A percentile compares a stretch with the other conserved stretches of the same genome.
phyloP scores from a whole-genome alignment of 352 stramenopile species.

The Globisporangium cystogenes region DNA sequence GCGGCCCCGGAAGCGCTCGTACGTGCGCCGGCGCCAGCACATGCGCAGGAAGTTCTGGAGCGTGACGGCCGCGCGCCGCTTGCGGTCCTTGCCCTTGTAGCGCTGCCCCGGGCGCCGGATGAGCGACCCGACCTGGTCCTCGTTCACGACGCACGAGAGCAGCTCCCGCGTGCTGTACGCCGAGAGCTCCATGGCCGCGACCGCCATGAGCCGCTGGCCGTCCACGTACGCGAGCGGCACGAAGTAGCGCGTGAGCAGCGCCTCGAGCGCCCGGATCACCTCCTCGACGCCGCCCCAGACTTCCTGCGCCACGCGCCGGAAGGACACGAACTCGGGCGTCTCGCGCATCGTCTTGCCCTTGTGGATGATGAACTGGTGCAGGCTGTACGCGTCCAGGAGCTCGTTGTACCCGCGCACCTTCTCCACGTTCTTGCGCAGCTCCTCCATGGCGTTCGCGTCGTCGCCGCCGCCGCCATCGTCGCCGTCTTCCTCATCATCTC shows the following conservation, averaged over 20 bases:
- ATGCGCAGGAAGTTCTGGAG: conserved; percentile 76
- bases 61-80: conserved; percentile 50
- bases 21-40: conserved; percentile 37
- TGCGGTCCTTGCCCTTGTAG: conserved; percentile 71
- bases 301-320: conserved; percentile 70
- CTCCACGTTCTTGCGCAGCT: conserved; percentile 64
- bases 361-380: conserved; percentile 89
- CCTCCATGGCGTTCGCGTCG: conserved; percentile 43
- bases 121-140: conserved; percentile 75
- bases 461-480: conserved; percentile 19
- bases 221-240: conserved; percentile 86
- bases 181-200: conserved; percentile 59
- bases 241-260: conserved; percentile 73
- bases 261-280: conserved; percentile 66
- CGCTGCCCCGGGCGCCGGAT: conserved; percentile 64
- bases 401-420: conserved; percentile 82
- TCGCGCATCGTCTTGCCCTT: conserved; percentile 74
- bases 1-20: conserved; percentile 32
- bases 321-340: conserved; percentile 86
- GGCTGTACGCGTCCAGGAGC: conserved; percentile 67
- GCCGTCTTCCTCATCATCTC: conserved; percentile 10
- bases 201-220: conserved; percentile 63
- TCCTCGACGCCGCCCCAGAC: conserved; percentile 79
- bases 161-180: conserved; percentile 55
- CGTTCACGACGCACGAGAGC: conserved; percentile 80